These are phyloP conservation scores for Hanseniaspora sp. DNA, from an alignment of 1,139 yeast species.

Conservation along the genomic window DNA sequence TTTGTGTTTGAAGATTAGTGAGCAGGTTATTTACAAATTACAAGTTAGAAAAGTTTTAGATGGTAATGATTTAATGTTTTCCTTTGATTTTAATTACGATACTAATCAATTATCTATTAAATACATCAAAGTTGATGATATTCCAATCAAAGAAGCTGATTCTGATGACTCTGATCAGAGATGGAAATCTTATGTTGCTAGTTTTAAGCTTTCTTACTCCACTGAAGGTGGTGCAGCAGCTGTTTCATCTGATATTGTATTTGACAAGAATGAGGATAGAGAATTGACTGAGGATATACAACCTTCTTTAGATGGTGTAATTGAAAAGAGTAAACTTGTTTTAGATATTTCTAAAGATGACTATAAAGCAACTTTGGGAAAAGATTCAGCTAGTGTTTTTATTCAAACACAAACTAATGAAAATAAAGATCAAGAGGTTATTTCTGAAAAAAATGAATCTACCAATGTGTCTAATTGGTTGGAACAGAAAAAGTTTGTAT, in stretches of 20 bases:
- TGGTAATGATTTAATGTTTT: constrained; percentile 83
- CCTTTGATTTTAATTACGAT: constrained; percentile 57
- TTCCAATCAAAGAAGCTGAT: constrained; percentile 69
- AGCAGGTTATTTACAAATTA: constrained; percentile 83
- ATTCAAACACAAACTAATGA: constrained; percentile 19
- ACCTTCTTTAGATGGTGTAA: constrained; percentile 22
- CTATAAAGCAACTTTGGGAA: constrained; percentile 70
- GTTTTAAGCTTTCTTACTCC: constrained; percentile 88
- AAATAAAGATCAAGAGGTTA: constrained; percentile 16
- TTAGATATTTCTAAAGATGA: constrained; percentile 29
- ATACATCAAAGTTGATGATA: constrained; percentile 75
- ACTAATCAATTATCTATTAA: constrained; percentile 56
- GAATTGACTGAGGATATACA: constrained; percentile 32
- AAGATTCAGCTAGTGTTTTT: constrained; percentile 73
- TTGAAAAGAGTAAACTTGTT: constrained; percentile 32
- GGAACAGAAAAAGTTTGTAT: background rate
- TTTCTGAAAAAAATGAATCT: constrained; percentile 26
- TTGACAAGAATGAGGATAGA: constrained; percentile 48
- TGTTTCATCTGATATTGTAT: constrained; percentile 60
- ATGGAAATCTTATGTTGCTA: constrained; percentile 88
- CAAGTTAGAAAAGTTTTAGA: constrained; percentile 74
- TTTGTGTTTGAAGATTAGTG: constrained; percentile 57
- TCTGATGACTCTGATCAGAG: constrained; percentile 50
- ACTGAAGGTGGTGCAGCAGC: constrained; percentile 94
- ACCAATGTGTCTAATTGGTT: constrained; percentile 27